Conservation (phyloP, 805 yeast genomes). For the Ogataea sp. region DNA sequence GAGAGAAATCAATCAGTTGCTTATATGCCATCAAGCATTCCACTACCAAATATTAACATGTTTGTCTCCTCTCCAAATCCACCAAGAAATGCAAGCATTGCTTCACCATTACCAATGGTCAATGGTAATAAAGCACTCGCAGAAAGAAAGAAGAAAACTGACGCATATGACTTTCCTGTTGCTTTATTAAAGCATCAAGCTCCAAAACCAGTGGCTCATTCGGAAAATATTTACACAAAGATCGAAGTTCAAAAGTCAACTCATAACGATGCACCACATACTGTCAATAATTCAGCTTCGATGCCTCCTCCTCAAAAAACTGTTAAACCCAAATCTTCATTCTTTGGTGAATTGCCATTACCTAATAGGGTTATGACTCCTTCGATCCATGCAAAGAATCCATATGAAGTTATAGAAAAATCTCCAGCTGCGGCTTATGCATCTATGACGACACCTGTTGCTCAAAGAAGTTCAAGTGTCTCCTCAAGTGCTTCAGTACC, state of each 20-base stretch:
- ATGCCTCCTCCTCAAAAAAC: not conserved
- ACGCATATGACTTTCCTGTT: conserved; percentile 70
- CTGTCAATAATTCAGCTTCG: not conserved
- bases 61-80: not conserved
- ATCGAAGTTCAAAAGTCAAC: conserved; percentile 11
- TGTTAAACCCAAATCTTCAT: conserved; percentile 27
- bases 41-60: not conserved
- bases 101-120: not conserved
- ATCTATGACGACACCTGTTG: not conserved
- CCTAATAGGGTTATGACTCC: conserved; percentile 3
- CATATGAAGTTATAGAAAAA: conserved; percentile 12
- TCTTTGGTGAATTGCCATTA: conserved; percentile 54
- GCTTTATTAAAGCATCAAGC: conserved; percentile 35
- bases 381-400: conserved; percentile 15
- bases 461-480: not conserved
- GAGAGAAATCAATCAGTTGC: not conserved
- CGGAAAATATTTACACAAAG: conserved; percentile 20
- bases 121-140: conserved; percentile 25
- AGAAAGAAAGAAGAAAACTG: conserved; percentile 52
- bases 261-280: not conserved
- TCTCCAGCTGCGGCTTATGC: not conserved
- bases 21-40: conserved; percentile 1
- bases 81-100: not conserved
- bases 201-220: conserved; percentile 30
- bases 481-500: not conserved